These are phyloP conservation scores for Microdochium trichocladiopsis DNA, from an alignment of 2,329 filamentous ascomycete species.

Conservation along the genomic window DNA sequence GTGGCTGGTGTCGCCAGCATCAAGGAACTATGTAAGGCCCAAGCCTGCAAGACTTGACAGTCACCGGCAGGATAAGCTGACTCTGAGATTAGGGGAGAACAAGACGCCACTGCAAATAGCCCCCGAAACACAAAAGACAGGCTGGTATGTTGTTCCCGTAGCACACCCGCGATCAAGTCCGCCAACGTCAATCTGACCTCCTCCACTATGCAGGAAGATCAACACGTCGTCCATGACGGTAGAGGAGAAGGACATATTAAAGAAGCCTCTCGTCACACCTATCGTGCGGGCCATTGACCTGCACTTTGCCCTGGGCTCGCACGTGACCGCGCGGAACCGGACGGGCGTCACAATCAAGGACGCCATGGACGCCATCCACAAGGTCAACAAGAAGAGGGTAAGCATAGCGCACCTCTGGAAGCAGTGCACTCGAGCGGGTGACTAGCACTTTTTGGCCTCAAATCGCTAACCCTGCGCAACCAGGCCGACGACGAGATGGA, in stretches of 20 bases:
- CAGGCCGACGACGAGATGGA: slow-evolving; percentile 90
- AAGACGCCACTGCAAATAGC: slow-evolving; percentile 66
- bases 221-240: slow-evolving; percentile 75
- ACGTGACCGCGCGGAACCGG: slow-evolving; percentile 83
- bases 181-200: slow-evolving; percentile 2
- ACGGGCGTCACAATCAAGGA: slow-evolving; percentile 98
- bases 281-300: slow-evolving; percentile 92
- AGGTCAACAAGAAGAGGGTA: slow-evolving; percentile 95
- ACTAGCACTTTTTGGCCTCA: no score
- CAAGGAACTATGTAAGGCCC: slow-evolving; percentile 76
- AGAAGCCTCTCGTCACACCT: slow-evolving; percentile 72
- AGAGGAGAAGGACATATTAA: slow-evolving; percentile 79
- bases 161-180: not conserved
- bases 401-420: slow-evolving; percentile 21
- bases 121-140: slow-evolving; percentile 77
- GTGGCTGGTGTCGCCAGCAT: slow-evolving; percentile 73
- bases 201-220: slow-evolving; percentile 65
- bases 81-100: slow-evolving; percentile 55
- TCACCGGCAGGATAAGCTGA: no score
- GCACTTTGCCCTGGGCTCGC: slow-evolving; percentile 79
- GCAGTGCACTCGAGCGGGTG: not conserved
- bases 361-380: slow-evolving; percentile 89
- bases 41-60: no score
- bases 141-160: slow-evolving; percentile 57
- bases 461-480: not conserved